Conservation (phyloP, 2,329 filamentous ascomycete species). For the Aureobasidium uvarum region DNA sequence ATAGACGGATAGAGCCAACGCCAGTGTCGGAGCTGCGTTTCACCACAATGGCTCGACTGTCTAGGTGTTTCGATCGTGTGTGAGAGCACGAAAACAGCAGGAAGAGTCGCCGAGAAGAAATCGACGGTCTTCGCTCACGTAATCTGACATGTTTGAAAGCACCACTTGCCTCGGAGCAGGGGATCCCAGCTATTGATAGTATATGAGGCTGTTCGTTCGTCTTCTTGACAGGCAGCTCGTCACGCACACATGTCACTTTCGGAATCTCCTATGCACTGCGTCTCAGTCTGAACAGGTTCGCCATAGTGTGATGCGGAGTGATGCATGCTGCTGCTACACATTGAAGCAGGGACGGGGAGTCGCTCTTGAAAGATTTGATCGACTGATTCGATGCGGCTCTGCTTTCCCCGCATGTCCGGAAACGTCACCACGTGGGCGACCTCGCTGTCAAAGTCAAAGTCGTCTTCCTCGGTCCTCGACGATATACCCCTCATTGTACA, state of each 20-base stretch:
- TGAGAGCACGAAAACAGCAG: neutral
- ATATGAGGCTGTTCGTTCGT: neutral
- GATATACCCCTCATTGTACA: slow-evolving; percentile 21
- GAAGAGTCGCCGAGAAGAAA: neutral
- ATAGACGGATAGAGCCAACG: neutral
- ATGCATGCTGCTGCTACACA: neutral
- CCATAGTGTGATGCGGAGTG: too few species aligned
- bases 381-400: neutral
- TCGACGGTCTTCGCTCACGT: neutral
- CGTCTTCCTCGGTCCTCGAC: slow-evolving; percentile 20
- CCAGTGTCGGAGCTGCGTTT: slow-evolving; percentile 10
- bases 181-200: neutral
- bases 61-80: neutral
- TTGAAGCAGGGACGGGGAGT: neutral
- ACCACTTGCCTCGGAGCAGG: neutral
- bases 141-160: neutral
- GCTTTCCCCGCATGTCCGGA: slow-evolving; percentile 6
- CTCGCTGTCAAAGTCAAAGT: slow-evolving; percentile 5
- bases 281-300: neutral
- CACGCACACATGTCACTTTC: neutral
- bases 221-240: neutral
- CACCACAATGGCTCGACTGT: neutral
- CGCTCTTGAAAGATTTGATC: neutral
- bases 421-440: neutral
- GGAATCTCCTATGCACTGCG: neutral